Evolutionary conservation across 2,329 filamentous ascomycete species (phyloP), one percentile per base, ranked within the genome.

Genomic region (Clarireedia homoeocarpa): DNA sequence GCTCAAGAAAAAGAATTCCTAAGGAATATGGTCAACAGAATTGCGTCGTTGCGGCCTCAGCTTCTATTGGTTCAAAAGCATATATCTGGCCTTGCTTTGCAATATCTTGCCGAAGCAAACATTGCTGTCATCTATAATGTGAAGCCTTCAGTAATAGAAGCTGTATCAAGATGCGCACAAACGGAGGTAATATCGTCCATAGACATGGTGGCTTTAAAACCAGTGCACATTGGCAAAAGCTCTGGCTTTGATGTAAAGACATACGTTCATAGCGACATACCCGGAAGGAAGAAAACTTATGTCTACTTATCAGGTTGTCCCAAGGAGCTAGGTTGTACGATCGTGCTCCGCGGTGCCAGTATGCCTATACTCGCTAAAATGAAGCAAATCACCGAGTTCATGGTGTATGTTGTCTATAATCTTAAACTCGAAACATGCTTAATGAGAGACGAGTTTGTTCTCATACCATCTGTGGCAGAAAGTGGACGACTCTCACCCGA

Each of bases 381-480:
- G 71, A 99, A 99, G 72, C 82, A 84, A 52, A 94, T 99, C 62
- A 94, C 92, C 10, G 94, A 99, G 69, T 97, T 99, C 68, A 96
- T 99, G 92, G 88, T 95, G 39, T 99, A 97, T 64, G 95, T 99
- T 20, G 91, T 97, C 12, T 99, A 99, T 72, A 99, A 96, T 65
- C 77, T 99, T 53, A 96, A 95, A 68, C 79, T 99, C 14, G 94
- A 99, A 72, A 96, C 94, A 1, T 96, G 89, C 64, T 76, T 99
- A 47, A 89, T 99, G 80, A 82, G 89, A 52, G 94, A 99, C 69
- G 91, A 95, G 65, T 95, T 90, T 63, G 87, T 95, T 15, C 82
- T 91, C 59, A 86, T 95, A 23, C 91, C 91, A 1, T 78, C 81
- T 1, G 79, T 80, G 27, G 74, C 78, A 7, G 78, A 82, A 3